Evolutionary conservation across 331 rosid species (phyloP), one percentile per base, ranked within the genome.

Genomic region (Saraca asoca): DNA sequence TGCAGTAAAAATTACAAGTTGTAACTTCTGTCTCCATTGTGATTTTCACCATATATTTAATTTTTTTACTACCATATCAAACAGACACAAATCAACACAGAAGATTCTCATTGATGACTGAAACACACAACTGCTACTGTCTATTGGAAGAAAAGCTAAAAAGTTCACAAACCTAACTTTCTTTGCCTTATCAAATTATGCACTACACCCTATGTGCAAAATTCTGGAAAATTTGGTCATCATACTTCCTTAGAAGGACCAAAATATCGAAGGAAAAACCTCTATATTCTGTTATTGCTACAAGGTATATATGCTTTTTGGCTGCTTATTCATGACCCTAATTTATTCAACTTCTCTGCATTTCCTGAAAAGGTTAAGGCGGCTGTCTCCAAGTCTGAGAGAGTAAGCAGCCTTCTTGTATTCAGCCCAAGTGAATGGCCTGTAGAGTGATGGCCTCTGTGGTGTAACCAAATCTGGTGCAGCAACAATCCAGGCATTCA

Each of bases 351-450:
- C 7, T 18, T 64, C 75, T 12, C 62, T 51, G 43, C 62, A 29
- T 0, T 60, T 42, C 66, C 66, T 88, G 77, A 82, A 93, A 76
- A 72, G 94, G 18, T 87, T 55, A 14, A 85, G 81, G 16, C 98
- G 92, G 34, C 42, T 74, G 31, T 93, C 94, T 0, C 85, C 87
- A 7, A 87, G 88, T 79, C 84, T 74, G 0, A 82, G 80, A 24
- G 98, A 87, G 79, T 76, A 80, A 0, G 85, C 43, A 58, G 83
- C 85, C 71, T 83, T 83, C 87, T 87, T 93, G 76, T 87, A 93
- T 8, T 93, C 94, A 9, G 79, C 96, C 96, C 96, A 93, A 34
- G 91, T 89, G 84, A 93, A 89, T 9, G 91, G 86, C 49, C 81
- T 73, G 76, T 79, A 93, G 42, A 84, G 76, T 29, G 73, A 66